Evolutionary conservation across 495 filamentous ascomycete genomes (phyloP).

Genomic region (Penicillium alfredii): DNA sequence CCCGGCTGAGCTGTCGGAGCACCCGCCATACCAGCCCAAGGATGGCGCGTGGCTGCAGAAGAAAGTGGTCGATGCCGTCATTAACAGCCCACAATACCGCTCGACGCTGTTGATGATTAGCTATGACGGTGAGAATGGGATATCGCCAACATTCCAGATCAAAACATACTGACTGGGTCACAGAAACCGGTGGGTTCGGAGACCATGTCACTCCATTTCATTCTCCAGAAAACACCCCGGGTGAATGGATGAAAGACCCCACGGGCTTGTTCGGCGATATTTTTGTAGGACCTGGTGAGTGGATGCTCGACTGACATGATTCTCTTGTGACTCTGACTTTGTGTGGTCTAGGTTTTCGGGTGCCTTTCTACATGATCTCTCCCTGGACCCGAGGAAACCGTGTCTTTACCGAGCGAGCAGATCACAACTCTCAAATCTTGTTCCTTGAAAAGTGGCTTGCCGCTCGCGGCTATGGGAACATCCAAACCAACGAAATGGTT

Average conservation of each 20-base stretch:
- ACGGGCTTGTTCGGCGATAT: slow-evolving; percentile 41
- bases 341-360: slow-evolving; percentile 34
- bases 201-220: slow-evolving; percentile 52
- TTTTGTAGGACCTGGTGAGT: slow-evolving; percentile 43
- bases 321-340: not conserved
- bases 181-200: slow-evolving; percentile 50
- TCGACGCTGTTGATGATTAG: slow-evolving; percentile 48
- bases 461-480: slow-evolving; percentile 44
- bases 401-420: slow-evolving; percentile 50
- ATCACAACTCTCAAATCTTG: slow-evolving; percentile 53
- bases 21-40: slow-evolving; percentile 47
- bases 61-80: slow-evolving; percentile 47
- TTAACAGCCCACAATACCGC: slow-evolving; percentile 42
- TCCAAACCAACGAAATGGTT: slow-evolving; percentile 44
- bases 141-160: not conserved
- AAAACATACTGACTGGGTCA: slow-evolving; percentile 1
- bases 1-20: slow-evolving; percentile 46
- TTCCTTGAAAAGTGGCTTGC: slow-evolving; percentile 50
- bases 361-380: slow-evolving; percentile 52
- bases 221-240: slow-evolving; percentile 42
- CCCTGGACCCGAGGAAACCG: slow-evolving; percentile 51
- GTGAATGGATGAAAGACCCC: slow-evolving; percentile 53
- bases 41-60: slow-evolving; percentile 55
- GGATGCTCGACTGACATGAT: too few relatives aligned
- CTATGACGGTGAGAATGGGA: slow-evolving; percentile 36